Evolutionary conservation across 1,139 yeast genomes (phyloP).

Genomic region (Magnusiomyces paraingens): DNA sequence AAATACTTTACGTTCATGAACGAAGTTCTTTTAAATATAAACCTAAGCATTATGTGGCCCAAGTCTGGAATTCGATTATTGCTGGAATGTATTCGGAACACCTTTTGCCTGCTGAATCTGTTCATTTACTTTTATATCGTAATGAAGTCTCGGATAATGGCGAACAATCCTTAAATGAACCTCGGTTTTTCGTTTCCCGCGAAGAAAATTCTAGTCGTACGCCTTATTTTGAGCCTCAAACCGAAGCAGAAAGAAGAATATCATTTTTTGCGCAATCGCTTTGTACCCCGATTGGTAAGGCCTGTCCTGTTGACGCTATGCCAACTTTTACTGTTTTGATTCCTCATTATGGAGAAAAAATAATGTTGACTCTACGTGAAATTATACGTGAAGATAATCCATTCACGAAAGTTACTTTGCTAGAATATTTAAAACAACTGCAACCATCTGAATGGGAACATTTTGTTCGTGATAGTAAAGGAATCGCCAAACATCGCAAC

Average conservation of each 20-base stretch:
- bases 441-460: constrained; percentile 71
- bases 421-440: constrained; percentile 67
- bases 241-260: constrained; percentile 75
- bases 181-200: constrained; percentile 66
- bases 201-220: constrained; percentile 48
- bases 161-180: constrained; percentile 38
- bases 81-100: constrained; percentile 75
- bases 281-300: constrained; percentile 70
- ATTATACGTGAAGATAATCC: constrained; percentile 55
- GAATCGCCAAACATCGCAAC: constrained; percentile 14
- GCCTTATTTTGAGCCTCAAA: constrained; percentile 45
- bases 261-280: constrained; percentile 86
- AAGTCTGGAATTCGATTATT: constrained; percentile 75
- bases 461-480: constrained; percentile 51
- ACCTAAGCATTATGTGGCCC: constrained; percentile 51
- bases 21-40: constrained; percentile 36
- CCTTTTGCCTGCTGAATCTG: constrained; percentile 65
- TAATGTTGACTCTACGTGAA: constrained; percentile 57
- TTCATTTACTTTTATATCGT: constrained; percentile 45
- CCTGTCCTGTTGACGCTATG: constrained; percentile 64
- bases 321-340: constrained; percentile 77
- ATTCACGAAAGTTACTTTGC: constrained; percentile 55
- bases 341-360: constrained; percentile 82
- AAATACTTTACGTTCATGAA: constrained; percentile 50
- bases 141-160: constrained; percentile 39